Base-by-base conservation (phyloP, 1,284 basidiomycete genomes). In the Kalmanozyma brasiliensis region DNA sequence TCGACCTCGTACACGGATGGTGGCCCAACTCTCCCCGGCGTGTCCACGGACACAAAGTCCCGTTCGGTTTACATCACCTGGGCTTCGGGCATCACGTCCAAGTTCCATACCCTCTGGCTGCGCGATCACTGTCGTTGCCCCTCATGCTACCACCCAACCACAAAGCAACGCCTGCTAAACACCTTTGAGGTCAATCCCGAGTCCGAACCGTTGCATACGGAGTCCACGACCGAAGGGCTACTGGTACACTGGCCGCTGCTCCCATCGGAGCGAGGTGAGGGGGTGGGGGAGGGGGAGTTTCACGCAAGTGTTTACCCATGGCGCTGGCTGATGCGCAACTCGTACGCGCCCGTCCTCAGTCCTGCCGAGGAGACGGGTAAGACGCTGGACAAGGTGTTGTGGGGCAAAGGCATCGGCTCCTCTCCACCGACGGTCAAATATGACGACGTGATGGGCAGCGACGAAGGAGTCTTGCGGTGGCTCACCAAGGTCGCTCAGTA, bases 51-150 rank as follows among this genome's bases (percentile, higher is more conserved):
- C 17, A 43, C 44, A 22, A 36, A 56, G 22, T 59, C 62, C 4
- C 52, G 53, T 1, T 55, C 62, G 2, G 49, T 59, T 20, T 51
- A 64, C 48, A 55, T 74, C 23, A 62, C 68, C 13, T 74, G 72
- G 72, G 63, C 72, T 0, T 59, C 52, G 24, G 68, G 72, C 13
- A 62, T 63, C n/a, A 71, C 63, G 10, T 58, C 57, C 53, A 51
- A 53, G 20, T 74, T 66, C 78, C 88, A 91, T 80, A 85, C 89
- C 77, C 84, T 89, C 40, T 91, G 89, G 87, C 83, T 92, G 22
- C 85, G 89, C 11, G 91, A 92, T 79, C 94, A 98, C 78, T 98
- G 95, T 79, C 87, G 94, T 30, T 97, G 94, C 82, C 83, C 90
- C 0, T 84, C 88, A 45, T 97, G 94, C 83, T 95, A 91, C 79